Evolutionary conservation across 1,284 basidiomycete genomes (phyloP), one percentile per base, ranked within the genome.

Genomic region (Ceratorhiza oryzae-sativae): DNA sequence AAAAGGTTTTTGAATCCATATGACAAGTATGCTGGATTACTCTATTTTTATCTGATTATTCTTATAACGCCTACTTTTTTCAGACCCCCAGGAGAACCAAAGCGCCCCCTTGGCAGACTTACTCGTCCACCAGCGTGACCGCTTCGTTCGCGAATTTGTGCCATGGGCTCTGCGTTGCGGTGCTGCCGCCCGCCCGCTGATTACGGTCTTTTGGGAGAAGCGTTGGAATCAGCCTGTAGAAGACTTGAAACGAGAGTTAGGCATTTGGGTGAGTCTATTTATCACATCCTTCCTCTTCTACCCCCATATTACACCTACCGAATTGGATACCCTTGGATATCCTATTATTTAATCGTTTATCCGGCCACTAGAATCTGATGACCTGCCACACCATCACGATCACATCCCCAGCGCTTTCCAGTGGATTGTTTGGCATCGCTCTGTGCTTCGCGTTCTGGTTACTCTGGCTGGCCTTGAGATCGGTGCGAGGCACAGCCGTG

Each of bases 191-290:
- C 84, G 84, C 76, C 92, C 90, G 76, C 81, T 99, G 72, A 92
- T 98, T 72, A 91, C 91, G 0, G 90, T 99, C 8, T 95, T 96
- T 77, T 99, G 97, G 97, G 97, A 99, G 81, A 86, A 94, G 79
- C 83, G 95, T 73, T 99, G 96, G 96, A 88, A 89, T 71, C 90
- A 93, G 80, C 86, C 92, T 71, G 81, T 97, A 3, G 86, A 87
- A 1, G 90, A 94, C 70, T 84, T 98, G 81, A 91, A 93, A 80
- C 83, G 80, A 73, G 92, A 95, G 78, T 83, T 97, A 20, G 93
- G 94, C n/a, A 86, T 96, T 49, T 91, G 88, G 88, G 88, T 67
- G 42, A 67, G 63, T 23, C 20, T 39, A 9, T 30, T 32, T 32
- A 12, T n/a, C 27, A n/a, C 5, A 20, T 41, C 34, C 32, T 59